These are phyloP conservation scores for Graphium sp. DNA, from an alignment of 2,329 filamentous ascomycete species.

Conservation along the genomic window DNA sequence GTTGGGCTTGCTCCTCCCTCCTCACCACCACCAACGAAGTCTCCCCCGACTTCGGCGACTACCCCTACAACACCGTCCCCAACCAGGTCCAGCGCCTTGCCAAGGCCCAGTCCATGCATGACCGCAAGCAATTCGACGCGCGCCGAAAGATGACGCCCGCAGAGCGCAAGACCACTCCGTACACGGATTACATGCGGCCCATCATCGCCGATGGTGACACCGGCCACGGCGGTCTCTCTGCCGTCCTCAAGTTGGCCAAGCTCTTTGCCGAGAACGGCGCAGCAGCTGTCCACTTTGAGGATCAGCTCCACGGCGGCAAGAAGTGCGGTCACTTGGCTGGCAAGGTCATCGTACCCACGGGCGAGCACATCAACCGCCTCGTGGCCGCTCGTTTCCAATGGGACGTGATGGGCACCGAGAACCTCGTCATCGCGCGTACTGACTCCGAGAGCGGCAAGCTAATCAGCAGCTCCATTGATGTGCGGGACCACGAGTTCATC, in stretches of 20 bases:
- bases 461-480: slow-evolving; percentile 79
- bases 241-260: slow-evolving; percentile 91
- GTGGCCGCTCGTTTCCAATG: slow-evolving; percentile 89
- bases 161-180: slow-evolving; percentile 60
- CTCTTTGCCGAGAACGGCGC: slow-evolving; percentile 95
- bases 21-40: slow-evolving; percentile 94
- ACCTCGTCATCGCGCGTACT: slow-evolving; percentile 83
- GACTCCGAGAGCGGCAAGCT: slow-evolving; percentile 90
- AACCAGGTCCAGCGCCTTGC: slow-evolving; percentile 94
- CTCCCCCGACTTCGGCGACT: slow-evolving; percentile 93
- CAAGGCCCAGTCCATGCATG: slow-evolving; percentile 94
- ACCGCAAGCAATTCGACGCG: slow-evolving; percentile 85
- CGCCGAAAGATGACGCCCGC: slow-evolving; percentile 62
- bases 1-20: slow-evolving; percentile 92
- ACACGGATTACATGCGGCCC: slow-evolving; percentile 81
- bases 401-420: slow-evolving; percentile 96
- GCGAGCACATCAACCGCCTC: slow-evolving; percentile 92
- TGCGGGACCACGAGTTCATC: slow-evolving; percentile 93
- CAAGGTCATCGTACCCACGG: slow-evolving; percentile 84
- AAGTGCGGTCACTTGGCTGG: slow-evolving; percentile 95
- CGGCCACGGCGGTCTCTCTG: slow-evolving; percentile 80
- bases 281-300: slow-evolving; percentile 92
- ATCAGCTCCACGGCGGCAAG: slow-evolving; percentile 94
- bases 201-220: slow-evolving; percentile 96
- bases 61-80: slow-evolving; percentile 96